Evolutionary conservation across 176 grass and related monocot species (phyloP).

Genomic region (Canna indica): DNA sequence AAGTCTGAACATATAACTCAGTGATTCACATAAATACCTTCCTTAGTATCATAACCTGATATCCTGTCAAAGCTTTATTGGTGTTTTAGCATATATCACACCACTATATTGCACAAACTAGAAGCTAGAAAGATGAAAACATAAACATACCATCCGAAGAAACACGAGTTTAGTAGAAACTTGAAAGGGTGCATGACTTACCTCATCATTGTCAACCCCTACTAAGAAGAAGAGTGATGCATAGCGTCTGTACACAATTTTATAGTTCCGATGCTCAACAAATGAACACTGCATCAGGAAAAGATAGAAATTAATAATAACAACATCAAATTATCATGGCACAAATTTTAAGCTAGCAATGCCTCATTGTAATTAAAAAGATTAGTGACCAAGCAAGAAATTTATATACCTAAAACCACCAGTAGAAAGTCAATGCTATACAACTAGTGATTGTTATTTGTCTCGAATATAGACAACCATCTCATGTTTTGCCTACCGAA

Average conservation of each 20-base stretch:
- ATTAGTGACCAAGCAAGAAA: background rate
- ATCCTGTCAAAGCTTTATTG: background rate
- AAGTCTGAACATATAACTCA: background rate
- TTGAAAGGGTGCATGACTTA: conserved; percentile 8
- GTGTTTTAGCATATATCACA: background rate
- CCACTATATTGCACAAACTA: background rate
- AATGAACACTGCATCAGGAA: conserved; percentile 69
- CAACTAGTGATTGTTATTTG: background rate
- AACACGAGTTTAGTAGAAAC: background rate
- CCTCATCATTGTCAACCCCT: conserved; percentile 94
- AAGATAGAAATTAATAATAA: conserved; percentile 1
- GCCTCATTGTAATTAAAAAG: background rate
- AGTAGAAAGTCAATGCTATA: background rate
- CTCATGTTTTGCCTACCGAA: background rate
- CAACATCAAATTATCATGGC: background rate
- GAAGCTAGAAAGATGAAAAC: background rate
- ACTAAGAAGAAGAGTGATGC: conserved; percentile 97
- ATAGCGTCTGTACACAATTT: conserved; percentile 89
- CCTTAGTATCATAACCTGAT: background rate
- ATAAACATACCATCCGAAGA: background rate
- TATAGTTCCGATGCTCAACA: conserved; percentile 97
- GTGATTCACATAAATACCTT: background rate
- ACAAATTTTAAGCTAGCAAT: background rate
- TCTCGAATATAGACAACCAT: background rate
- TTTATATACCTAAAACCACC: background rate